A percentile compares a stretch with the other conserved stretches of the same genome.
phyloP scores from a whole-genome alignment of 2,329 filamentous ascomycete species.

The Talaromyces islandicus region DNA sequence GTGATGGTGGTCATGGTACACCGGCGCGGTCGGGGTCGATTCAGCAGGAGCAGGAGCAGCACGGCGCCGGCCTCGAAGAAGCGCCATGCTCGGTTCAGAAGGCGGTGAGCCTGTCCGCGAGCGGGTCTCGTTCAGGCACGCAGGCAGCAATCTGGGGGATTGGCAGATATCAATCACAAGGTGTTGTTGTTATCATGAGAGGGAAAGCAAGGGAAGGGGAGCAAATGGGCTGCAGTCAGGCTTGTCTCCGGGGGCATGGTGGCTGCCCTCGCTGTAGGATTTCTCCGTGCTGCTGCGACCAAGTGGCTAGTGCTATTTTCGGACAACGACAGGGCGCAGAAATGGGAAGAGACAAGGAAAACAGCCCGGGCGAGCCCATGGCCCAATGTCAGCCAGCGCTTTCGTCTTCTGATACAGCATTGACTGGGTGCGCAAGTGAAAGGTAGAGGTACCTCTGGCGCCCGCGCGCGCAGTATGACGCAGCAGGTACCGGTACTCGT shows the following conservation, averaged over 20 bases:
- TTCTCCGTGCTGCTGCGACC: not conserved
- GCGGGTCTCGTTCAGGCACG: not conserved
- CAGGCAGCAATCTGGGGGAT: not conserved
- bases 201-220: not conserved
- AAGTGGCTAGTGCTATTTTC: not conserved
- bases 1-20: slow-evolving; percentile 12
- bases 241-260: not conserved
- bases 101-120: not conserved
- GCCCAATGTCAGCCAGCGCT: not conserved
- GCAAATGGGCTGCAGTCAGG: not conserved
- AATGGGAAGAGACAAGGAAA: not conserved
- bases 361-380: not conserved
- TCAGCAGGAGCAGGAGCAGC: not conserved
- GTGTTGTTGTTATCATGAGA: not conserved
- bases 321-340: not conserved
- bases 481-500: not conserved
- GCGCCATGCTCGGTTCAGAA: not conserved
- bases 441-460: not conserved
- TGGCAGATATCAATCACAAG: not conserved
- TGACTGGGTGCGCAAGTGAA: not conserved
- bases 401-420: not conserved
- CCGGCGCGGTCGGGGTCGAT: slow-evolving; percentile 1
- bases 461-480: not conserved
- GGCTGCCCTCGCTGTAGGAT: not conserved
- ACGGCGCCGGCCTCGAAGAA: not conserved